Base-by-base conservation (phyloP, 768 basidiomycete genomes). In the Holtermannia corniformis region DNA sequence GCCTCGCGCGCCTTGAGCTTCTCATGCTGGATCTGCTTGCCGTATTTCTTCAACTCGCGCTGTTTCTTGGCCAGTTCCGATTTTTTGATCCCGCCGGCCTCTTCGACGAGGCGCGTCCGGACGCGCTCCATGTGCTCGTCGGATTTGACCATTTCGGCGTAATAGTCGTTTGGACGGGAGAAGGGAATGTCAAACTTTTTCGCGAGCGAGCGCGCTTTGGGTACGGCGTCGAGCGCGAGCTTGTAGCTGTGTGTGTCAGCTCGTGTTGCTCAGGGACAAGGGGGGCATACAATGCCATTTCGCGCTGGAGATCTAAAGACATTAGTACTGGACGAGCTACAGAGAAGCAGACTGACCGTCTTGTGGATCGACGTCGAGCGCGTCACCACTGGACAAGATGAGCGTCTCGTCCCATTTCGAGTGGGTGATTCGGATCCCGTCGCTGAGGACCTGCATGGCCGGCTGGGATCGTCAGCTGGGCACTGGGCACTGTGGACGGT, bases 61-160 rank as follows among this genome's bases (percentile, higher is more conserved):
- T 96, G 87, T 62, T 83, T 85, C 59, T 86, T 81, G 65, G 89
- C 91, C 50, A 89, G 86, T 67, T 97, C 93, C 54, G 85, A 80
- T 72, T 86, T 87, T 72, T 95, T 91, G 61, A 97, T 90, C 0
- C 79, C 78, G 0, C 89, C 86, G 22, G 71, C 75, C 72, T 97
- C 95, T 73, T 97, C 87, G 23, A 97, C 78, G 22, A 97, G 73
- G 16, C 85, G 81, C 57, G 89, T 84, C 50, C 95, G 85, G 60
- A 97, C 87, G 54, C 90, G 82, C 70, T 95, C 90, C 95, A 99
- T 99, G 74, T 99, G 95, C 5, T 86, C 77, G 63, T 99, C 95
- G 26, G 83, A 84, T 73, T 97, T 96, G 61, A 96, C 85, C 93
- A 97, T 97, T 75, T 97, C 93, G 21, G 93, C 93, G 59, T 93